phyloP scores from a whole-genome alignment of 2,329 filamentous ascomycete species.

The Xylariaceae sp. region DNA sequence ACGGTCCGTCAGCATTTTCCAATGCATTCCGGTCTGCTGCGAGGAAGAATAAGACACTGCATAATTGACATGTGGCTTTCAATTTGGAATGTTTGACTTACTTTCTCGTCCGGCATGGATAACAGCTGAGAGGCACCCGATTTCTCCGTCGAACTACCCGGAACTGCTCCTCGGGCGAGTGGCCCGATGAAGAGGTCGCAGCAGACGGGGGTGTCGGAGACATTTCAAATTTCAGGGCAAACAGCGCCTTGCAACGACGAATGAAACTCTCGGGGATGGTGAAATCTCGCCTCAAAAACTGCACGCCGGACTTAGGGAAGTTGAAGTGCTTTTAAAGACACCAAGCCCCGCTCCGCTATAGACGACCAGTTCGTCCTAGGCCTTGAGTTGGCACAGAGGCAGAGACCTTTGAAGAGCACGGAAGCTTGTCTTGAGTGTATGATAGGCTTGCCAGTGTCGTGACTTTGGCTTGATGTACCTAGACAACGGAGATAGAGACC shows the following conservation, averaged over 20 bases:
- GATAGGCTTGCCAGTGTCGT: neutral
- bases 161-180: constrained; percentile 82
- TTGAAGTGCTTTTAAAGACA: constrained; percentile 18
- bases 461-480: neutral
- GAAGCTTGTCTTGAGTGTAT: neutral
- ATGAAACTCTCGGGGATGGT: constrained; percentile 8
- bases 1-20: constrained; percentile 31
- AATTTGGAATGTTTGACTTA: constrained; percentile 39
- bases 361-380: constrained; percentile 1
- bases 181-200: constrained; percentile 68
- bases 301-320: constrained; percentile 22
- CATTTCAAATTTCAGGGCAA: constrained; percentile 44
- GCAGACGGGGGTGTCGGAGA: constrained; percentile 75
- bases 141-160: constrained; percentile 89
- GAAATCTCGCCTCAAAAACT: constrained; percentile 12
- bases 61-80: constrained; percentile 9
- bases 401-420: neutral
- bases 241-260: constrained; percentile 2
- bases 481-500: neutral
- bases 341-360: constrained; percentile 16
- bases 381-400: neutral
- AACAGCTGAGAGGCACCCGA: constrained; percentile 85
- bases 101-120: constrained; percentile 89
- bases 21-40: neutral
- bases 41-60: constrained; percentile 17